Evolutionary conservation across 306 rosid genomes (phyloP), one percentile per base, ranked within the genome.

Genomic region (Cicer arietinum): DNA sequence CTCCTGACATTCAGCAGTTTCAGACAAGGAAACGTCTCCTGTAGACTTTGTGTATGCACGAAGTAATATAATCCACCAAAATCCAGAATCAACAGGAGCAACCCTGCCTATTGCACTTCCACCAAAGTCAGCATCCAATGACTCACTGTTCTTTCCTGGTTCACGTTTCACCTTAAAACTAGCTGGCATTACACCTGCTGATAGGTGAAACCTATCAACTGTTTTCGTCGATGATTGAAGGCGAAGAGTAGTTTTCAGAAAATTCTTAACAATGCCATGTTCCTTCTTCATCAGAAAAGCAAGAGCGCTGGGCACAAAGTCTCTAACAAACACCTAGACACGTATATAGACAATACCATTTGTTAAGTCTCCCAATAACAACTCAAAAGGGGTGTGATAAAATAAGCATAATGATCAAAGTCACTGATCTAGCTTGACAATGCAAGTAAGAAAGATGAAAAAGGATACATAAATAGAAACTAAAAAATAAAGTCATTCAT

Each of bases 161-260:
- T 89, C 97, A 69, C 85, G 91, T 57, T 78, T 85, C 51, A 94
- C 98, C 70, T 94, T 94, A 85, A 94, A 94, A 85, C 97, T 94
- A 58, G 98, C 98, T n/a, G 97, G 98, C 98, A 91, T 94, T 7
- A 94, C 98, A 51, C 98, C 96, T 90, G 88, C 96, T 73, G 92
- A 97, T 42, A 91, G 90, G 1, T 85, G 92, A 79, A 94, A 94
- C 75, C 94, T 80, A 77, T 91, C 94, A 70, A 94, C 83, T 80
- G 80, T 84, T 84, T 94, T 94, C 90, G 88, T 92, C 92, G 92
- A 83, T 4, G 93, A 88, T 75, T 93, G 98, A 82, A 93, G 90
- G 46, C 92, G 93, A 59, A 91, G 92, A 16, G 97, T 93, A 92
- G 89, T 91, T 50, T 86, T 39, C 63, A 93, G 62, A 42, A 93